phyloP scores from a whole-genome alignment of 441 rosid species.

The Erodium chrysanthum region DNA sequence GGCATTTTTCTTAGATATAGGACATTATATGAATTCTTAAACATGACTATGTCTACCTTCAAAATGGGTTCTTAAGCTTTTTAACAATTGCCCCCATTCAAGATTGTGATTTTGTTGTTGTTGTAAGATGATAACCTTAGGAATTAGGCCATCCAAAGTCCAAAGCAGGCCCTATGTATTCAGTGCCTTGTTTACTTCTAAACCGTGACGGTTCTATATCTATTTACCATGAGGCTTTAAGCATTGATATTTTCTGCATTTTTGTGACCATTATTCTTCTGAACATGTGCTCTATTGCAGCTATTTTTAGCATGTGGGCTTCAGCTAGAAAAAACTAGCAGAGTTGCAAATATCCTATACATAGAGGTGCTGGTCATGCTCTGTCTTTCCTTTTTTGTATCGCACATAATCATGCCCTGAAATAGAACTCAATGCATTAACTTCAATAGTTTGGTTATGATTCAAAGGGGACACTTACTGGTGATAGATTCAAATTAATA shows the following conservation, averaged over 20 bases:
- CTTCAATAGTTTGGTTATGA: not conserved
- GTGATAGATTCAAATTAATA: not conserved
- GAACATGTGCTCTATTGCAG: conserved; percentile 27
- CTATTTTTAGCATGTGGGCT: conserved; percentile 68
- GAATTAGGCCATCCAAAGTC: no score
- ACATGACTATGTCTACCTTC: not conserved
- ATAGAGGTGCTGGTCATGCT: conserved; percentile 37
- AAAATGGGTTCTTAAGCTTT: conserved; percentile 11
- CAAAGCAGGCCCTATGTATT: not conserved
- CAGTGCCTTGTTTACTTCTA: not conserved
- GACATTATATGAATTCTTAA: not conserved
- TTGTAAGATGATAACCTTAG: not conserved
- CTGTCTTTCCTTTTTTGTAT: not conserved
- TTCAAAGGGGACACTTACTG: not conserved
- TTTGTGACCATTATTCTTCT: not conserved
- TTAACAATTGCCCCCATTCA: not conserved
- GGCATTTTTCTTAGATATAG: not conserved
- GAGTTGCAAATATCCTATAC: conserved; percentile 56
- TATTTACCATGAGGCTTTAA: not conserved
- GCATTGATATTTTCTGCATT: not conserved
- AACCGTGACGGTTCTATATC: not conserved
- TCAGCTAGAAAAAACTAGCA: conserved; percentile 81
- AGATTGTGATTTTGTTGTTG: not conserved
- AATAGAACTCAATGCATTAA: not conserved
- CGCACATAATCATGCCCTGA: not conserved